Evolutionary conservation across 768 basidiomycete species (phyloP).

Genomic region (Trametes meyenii): DNA sequence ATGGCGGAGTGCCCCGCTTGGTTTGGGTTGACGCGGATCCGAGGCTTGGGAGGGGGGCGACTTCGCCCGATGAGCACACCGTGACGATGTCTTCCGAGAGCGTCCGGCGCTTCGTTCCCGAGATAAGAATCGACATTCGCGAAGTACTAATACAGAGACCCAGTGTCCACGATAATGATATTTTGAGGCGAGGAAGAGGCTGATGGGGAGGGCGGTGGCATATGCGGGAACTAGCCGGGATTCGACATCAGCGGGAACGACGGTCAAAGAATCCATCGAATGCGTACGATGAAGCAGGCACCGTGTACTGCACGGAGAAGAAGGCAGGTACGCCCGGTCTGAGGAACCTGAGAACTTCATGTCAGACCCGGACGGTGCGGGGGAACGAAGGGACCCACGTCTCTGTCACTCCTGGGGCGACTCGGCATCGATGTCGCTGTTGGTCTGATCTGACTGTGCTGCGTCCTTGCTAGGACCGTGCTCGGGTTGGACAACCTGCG

Average conservation of each 20-base stretch:
- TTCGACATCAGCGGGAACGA: background rate
- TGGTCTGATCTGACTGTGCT: background rate
- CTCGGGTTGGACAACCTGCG: background rate
- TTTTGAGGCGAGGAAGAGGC: conserved; percentile 1
- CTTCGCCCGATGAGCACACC: background rate
- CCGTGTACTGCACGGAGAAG: too few species aligned
- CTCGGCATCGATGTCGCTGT: conserved; percentile 8
- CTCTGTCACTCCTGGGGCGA: conserved; percentile 11
- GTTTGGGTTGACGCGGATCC: background rate
- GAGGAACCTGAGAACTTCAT: too few species aligned
- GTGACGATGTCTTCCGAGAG: background rate
- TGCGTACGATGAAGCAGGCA: too few species aligned
- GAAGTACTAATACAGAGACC: conserved; percentile 1
- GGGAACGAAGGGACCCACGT: background rate
- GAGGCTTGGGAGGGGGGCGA: background rate
- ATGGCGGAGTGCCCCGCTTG: background rate
- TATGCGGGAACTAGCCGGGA: background rate
- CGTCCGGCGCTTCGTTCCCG: background rate
- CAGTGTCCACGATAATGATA: conserved; percentile 12
- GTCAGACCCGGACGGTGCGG: background rate
- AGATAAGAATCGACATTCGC: background rate
- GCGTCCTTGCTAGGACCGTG: background rate
- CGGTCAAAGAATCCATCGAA: background rate
- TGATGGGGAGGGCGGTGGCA: background rate
- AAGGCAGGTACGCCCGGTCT: too few species aligned